These are phyloP conservation scores for Pleurotus citrinopileatus DNA, from an alignment of 768 basidiomycete genomes.

Conservation along the genomic window DNA sequence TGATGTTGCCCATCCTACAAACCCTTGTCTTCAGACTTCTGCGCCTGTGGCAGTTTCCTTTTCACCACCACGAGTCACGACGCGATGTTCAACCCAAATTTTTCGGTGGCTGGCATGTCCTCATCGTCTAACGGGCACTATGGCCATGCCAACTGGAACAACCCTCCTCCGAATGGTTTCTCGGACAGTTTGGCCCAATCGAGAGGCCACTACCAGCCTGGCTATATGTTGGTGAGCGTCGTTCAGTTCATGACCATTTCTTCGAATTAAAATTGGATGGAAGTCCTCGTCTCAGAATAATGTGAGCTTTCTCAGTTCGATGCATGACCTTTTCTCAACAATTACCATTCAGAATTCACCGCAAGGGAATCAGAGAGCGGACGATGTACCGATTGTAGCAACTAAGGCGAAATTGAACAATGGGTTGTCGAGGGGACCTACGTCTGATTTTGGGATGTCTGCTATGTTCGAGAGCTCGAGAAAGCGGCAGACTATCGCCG, in stretches of 20 bases:
- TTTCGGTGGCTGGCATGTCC: constrained; percentile 62
- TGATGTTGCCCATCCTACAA: too few species aligned
- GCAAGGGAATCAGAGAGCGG: constrained; percentile 59
- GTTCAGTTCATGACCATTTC: not conserved
- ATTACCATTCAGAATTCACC: constrained; percentile 34
- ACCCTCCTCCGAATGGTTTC: constrained; percentile 43
- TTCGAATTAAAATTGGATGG: not conserved
- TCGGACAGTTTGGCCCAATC: constrained; percentile 71
- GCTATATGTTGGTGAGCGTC: constrained; percentile 70
- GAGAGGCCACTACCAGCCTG: constrained; percentile 75
- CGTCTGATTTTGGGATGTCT: constrained; percentile 77
- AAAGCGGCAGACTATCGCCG: constrained; percentile 57
- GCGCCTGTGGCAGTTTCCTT: too few species aligned
- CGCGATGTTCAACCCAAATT: constrained; percentile 42
- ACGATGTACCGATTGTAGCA: constrained; percentile 72
- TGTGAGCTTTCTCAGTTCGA: constrained; percentile 28
- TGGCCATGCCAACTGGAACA: constrained; percentile 53
- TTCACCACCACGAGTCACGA: not conserved
- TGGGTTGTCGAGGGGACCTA: constrained; percentile 57
- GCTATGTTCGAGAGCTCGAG: constrained; percentile 81
- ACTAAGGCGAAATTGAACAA: constrained; percentile 83
- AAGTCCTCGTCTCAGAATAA: constrained; percentile 65
- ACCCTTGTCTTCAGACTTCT: too few species aligned
- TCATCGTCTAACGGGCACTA: constrained; percentile 44
- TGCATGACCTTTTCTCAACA: not conserved